Evolutionary conservation across 108 stramenopile species (phyloP).

Genomic region (Cyclotella distinguenda): DNA sequence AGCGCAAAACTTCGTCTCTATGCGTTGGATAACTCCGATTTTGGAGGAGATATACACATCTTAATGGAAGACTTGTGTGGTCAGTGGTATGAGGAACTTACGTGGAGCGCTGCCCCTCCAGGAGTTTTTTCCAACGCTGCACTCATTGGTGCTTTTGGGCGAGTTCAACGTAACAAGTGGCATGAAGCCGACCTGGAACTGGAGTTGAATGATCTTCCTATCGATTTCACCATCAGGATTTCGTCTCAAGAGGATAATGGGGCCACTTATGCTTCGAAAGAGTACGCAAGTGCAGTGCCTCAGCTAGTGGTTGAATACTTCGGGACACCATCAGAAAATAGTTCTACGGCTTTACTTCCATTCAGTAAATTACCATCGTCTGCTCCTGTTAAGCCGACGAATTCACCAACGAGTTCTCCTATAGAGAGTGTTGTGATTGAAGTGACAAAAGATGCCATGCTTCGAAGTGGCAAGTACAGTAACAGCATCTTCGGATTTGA

Average conservation of each 20-base stretch:
- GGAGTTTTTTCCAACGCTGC: slow-evolving; percentile 13
- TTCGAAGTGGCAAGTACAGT: slow-evolving; percentile 16
- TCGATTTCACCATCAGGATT: slow-evolving; percentile 8
- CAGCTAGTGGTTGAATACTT: slow-evolving; percentile 9
- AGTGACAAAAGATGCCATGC: slow-evolving; percentile 15
- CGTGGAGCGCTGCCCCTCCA: slow-evolving; percentile 14
- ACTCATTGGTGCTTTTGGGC: slow-evolving; percentile 5
- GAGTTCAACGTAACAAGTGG: neutral
- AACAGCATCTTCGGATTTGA: slow-evolving; percentile 10
- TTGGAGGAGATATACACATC: slow-evolving; percentile 19
- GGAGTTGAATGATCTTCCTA: neutral
- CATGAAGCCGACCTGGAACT: slow-evolving; percentile 10
- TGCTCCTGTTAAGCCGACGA: neutral
- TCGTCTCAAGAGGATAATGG: slow-evolving; percentile 7
- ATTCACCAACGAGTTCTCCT: neutral
- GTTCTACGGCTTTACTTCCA: too few relatives aligned
- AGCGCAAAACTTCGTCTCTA: slow-evolving; percentile 16
- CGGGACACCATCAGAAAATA: neutral
- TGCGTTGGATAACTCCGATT: slow-evolving; percentile 1
- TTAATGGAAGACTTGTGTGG: slow-evolving; percentile 5
- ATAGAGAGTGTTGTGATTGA: neutral
- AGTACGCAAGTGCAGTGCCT: slow-evolving; percentile 12
- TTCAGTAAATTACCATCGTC: too few relatives aligned
- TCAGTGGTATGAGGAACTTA: slow-evolving; percentile 20
- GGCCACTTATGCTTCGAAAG: slow-evolving; percentile 10